These are phyloP conservation scores for Shiraia sp. DNA, from an alignment of 2,329 filamentous ascomycete species.

Conservation along the genomic window DNA sequence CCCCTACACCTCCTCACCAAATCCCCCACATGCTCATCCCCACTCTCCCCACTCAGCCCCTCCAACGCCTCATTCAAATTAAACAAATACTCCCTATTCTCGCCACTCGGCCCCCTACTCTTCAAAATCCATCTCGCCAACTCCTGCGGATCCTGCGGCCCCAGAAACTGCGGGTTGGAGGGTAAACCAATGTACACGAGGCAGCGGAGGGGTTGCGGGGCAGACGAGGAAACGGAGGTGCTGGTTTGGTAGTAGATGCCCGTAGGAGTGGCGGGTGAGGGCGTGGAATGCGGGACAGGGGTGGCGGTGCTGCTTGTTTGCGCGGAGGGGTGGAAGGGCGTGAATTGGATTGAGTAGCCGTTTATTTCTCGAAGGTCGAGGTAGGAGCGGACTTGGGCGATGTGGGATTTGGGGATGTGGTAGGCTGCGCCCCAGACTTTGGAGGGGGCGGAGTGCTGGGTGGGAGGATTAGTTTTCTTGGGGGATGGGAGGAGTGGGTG, in stretches of 20 bases:
- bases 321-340: conserved; percentile 72
- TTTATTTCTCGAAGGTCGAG: conserved; percentile 97
- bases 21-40: conserved; percentile 83
- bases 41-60: conserved; percentile 73
- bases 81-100: conserved; percentile 88
- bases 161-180: conserved; percentile 88
- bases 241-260: conserved; percentile 39
- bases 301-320: conserved; percentile 17
- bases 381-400: conserved; percentile 82
- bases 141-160: conserved; percentile 74
- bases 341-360: conserved; percentile 92
- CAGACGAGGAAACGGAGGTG: not conserved
- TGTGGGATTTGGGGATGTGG: conserved; percentile 72
- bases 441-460: too few species aligned
- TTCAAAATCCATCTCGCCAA: conserved; percentile 80
- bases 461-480: conserved; percentile 55
- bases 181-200: conserved; percentile 96
- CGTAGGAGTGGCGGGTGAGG: conserved; percentile 24
- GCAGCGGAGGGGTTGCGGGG: conserved; percentile 44
- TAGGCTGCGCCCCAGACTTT: conserved; percentile 93
- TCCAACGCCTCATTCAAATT: conserved; percentile 75
- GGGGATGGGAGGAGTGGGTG: conserved; percentile 26
- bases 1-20: conserved; percentile 72
- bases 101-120: conserved; percentile 80
- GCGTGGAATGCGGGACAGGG: conserved; percentile 38